phyloP scores from a whole-genome alignment of 805 yeast species.

The Peterozyma toletana region DNA sequence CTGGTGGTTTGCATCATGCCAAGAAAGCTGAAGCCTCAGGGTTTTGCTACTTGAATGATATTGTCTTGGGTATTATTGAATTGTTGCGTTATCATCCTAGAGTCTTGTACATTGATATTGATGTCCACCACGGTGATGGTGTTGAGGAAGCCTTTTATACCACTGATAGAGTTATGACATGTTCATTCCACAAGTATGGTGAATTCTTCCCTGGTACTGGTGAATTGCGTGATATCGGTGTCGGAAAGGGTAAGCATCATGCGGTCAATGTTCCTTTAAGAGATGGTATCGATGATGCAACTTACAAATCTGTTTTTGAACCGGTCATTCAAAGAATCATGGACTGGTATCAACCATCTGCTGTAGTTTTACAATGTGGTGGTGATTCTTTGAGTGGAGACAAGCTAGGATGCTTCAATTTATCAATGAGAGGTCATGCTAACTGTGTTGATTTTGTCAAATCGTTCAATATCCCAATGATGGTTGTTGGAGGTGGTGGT shows the following conservation, averaged over 20 bases:
- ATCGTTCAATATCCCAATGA: constrained; percentile 78
- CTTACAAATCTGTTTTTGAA: constrained; percentile 79
- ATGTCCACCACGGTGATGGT: constrained; percentile 93
- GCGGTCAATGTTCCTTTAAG: constrained; percentile 80
- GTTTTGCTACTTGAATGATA: constrained; percentile 86
- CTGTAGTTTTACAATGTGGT: constrained; percentile 96
- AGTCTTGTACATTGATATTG: constrained; percentile 82
- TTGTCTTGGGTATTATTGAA: constrained; percentile 77
- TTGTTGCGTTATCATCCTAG: constrained; percentile 77
- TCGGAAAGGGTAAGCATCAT: constrained; percentile 77
- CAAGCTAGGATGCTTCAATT: constrained; percentile 90
- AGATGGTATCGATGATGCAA: constrained; percentile 91
- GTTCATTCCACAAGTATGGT: constrained; percentile 88
- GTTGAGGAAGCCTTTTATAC: constrained; percentile 92
- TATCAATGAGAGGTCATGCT: constrained; percentile 92
- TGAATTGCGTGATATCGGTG: constrained; percentile 75
- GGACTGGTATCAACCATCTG: constrained; percentile 91
- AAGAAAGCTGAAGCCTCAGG: constrained; percentile 87
- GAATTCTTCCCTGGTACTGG: constrained; percentile 95
- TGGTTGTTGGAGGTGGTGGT: constrained; percentile 98
- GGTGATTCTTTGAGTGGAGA: constrained; percentile 97
- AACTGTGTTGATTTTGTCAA: constrained; percentile 88
- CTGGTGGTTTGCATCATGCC: constrained; percentile 93
- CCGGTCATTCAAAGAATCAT: constrained; percentile 73
- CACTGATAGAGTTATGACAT: constrained; percentile 86